Conservation (phyloP, 176 grass and related monocot species). For the Oryza punctata region DNA sequence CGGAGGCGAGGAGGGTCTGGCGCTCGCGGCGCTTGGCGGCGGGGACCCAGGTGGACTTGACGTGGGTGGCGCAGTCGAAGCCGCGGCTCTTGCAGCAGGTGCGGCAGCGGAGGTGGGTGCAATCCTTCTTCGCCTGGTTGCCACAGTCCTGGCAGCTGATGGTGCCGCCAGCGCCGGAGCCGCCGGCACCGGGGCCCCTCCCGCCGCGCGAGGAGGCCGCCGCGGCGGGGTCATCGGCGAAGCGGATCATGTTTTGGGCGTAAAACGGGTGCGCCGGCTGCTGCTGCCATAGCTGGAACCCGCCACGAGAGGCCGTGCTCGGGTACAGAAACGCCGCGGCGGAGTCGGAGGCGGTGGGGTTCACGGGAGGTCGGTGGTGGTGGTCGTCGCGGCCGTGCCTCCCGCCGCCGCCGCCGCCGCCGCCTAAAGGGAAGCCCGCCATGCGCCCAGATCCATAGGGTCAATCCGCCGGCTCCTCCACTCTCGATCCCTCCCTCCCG, state of each 20-base stretch:
- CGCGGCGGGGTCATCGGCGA: constrained; percentile 68
- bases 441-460: constrained; percentile 76
- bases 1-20: constrained; percentile 49
- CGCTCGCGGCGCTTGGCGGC: constrained; percentile 86
- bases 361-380: neutral
- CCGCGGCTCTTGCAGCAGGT: constrained; percentile 96
- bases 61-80: constrained; percentile 81
- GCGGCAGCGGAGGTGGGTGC: constrained; percentile 74
- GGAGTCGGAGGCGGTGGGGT: constrained; percentile 17
- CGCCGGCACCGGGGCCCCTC: constrained; percentile 5
- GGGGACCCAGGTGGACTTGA: constrained; percentile 94
- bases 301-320: constrained; percentile 31
- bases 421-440: constrained; percentile 89
- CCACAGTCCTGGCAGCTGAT: constrained; percentile 97
- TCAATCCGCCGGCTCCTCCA: neutral
- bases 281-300: constrained; percentile 90
- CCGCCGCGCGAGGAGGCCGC: constrained; percentile 29
- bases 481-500: too few relatives aligned
- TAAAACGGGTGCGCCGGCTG: constrained; percentile 58
- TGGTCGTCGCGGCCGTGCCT: constrained; percentile 29
- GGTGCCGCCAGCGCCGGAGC: constrained; percentile 6
- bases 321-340: constrained; percentile 57
- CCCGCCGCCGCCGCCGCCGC: constrained; percentile 42
- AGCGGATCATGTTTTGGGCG: constrained; percentile 66
- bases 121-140: constrained; percentile 99